Evolutionary conservation across 164 flowering plant species (phyloP).

Genomic region (Buxus sempervirens): DNA sequence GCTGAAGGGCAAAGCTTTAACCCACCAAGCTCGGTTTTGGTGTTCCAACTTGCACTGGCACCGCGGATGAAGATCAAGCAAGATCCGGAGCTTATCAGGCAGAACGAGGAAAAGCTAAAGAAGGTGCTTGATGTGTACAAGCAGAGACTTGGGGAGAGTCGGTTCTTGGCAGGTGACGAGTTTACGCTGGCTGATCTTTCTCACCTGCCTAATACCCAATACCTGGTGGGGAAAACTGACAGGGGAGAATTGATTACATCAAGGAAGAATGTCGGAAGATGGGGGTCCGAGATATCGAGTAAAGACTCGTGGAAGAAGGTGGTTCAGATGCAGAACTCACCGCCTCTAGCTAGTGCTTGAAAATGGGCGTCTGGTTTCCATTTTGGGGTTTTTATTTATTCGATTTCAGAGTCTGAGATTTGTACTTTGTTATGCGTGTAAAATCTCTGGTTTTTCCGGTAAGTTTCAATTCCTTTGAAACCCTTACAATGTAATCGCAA

Average conservation of each 20-base stretch:
- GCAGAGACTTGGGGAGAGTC: slow-evolving; percentile 49
- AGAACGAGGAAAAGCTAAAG: slow-evolving; percentile 55
- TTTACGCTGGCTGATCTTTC: slow-evolving; percentile 82
- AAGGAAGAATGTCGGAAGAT: slow-evolving; percentile 69
- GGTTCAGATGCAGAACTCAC: slow-evolving; percentile 53
- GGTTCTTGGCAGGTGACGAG: slow-evolving; percentile 73
- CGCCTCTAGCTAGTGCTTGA: slow-evolving; percentile 17
- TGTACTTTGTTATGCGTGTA: too few species aligned
- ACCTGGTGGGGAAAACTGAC: slow-evolving; percentile 45
- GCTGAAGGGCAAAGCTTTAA: slow-evolving; percentile 56
- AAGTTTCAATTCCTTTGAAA: too few species aligned
- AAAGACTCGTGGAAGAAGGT: slow-evolving; percentile 79
- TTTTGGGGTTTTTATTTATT: too few species aligned
- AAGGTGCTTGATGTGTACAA: slow-evolving; percentile 80
- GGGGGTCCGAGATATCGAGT: slow-evolving; percentile 78
- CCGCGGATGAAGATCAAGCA: slow-evolving; percentile 56
- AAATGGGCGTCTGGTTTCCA: too few species aligned
- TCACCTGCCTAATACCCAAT: slow-evolving; percentile 65
- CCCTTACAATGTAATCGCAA: too few species aligned
- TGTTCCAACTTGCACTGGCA: slow-evolving; percentile 51
- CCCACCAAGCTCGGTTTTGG: slow-evolving; percentile 43
- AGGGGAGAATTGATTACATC: slow-evolving; percentile 43
- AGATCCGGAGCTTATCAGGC: slow-evolving; percentile 45
- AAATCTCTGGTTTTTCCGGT: too few species aligned
- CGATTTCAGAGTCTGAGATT: too few species aligned